Base-by-base conservation (phyloP, 345 rosid species). In the Luvunga scandens region DNA sequence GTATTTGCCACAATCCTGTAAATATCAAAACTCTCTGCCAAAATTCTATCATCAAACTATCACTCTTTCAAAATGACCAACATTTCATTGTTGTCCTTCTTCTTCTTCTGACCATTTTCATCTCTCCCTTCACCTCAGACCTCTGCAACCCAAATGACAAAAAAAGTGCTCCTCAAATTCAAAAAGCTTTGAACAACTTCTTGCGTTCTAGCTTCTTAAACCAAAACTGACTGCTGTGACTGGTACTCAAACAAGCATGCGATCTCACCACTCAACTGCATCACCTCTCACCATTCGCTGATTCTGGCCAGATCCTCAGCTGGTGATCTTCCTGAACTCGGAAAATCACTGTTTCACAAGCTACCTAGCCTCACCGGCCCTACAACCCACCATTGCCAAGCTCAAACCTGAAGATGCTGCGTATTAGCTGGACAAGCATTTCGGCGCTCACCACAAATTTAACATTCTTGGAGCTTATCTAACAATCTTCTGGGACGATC, bases 221-320 rank as follows among this genome's bases (percentile, higher is more conserved):
- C 7, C 84, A 77, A 84, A 69, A 78, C 89, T 1, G 98, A 91
- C 72, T 94, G 96, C 82, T 93, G 98, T 82, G 66, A 62, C 2
- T 95, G 98, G 98, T 86, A 91, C 78, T 95, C 19, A 81, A n/a
- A n/a, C n/a, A n/a, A n/a, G n/a, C 86, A 48, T 94, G 98, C 63
- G 86, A 92, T 48, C 70, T 71, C 62, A 84, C 87, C 81, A 87
- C 87, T 80, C n/a, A 75, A 92, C 86, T 93, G 97, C 22, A 87
- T 93, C 78, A 83, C 66, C 90, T 60, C 84, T 93, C 68, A 84
- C 86, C 36, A 88, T 87, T 89, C 56, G 67, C 84, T 8, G 61
- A 84, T 7, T 83, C 91, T 5, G 93, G 97, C 70, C 86, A 85
- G 42, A 86, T 93, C 62, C 93, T 94, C 0, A 18, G 86, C 91